These are phyloP conservation scores for Leccinum barrowsii DNA, from an alignment of 768 basidiomycete species.

Conservation along the genomic window DNA sequence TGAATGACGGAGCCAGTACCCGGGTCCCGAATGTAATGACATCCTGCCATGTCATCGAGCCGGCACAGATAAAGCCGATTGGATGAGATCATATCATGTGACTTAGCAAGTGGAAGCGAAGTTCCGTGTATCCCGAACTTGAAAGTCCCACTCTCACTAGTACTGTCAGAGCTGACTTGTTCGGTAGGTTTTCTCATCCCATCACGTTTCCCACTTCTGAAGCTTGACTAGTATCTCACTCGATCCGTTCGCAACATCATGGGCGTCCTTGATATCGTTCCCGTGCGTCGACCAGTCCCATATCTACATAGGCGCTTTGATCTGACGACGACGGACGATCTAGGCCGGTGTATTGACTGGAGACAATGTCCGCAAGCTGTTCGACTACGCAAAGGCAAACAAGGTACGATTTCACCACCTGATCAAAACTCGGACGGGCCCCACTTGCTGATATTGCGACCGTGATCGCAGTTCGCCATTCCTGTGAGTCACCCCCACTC, in stretches of 20 bases:
- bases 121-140: background rate
- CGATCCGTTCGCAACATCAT: slow-evolving; percentile 35
- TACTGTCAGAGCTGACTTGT: background rate
- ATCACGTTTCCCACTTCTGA: background rate
- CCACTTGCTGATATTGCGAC: slow-evolving; percentile 11
- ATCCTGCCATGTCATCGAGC: background rate
- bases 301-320: background rate
- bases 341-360: slow-evolving; percentile 95
- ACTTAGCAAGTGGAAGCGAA: background rate
- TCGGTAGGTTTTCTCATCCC: slow-evolving; percentile 8
- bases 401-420: slow-evolving; percentile 48
- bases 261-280: slow-evolving; percentile 83
- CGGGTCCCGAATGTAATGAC: no score
- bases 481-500: slow-evolving; percentile 52
- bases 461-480: slow-evolving; percentile 64
- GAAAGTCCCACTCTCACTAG: no score
- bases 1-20: no score
- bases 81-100: slow-evolving; percentile 10
- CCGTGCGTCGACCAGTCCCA: slow-evolving; percentile 47
- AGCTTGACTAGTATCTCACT: slow-evolving; percentile 7
- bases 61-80: background rate
- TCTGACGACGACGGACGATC: slow-evolving; percentile 1
- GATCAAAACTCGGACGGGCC: background rate
- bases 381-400: slow-evolving; percentile 88
- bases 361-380: slow-evolving; percentile 91